phyloP scores from a whole-genome alignment of 2,329 filamentous ascomycete species.

The Arthrinium phaeospermum region DNA sequence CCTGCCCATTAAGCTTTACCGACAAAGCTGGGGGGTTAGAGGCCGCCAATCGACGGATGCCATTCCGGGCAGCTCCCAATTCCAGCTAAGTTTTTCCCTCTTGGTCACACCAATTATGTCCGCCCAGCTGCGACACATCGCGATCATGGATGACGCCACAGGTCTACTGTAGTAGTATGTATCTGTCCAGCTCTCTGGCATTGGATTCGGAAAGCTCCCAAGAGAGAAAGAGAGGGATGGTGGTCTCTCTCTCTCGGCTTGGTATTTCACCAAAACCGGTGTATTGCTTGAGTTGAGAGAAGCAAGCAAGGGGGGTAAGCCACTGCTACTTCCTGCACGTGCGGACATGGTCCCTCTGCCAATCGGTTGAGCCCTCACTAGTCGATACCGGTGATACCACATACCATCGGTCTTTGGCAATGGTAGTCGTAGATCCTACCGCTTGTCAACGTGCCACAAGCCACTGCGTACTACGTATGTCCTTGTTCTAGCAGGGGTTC shows the following conservation, averaged over 20 bases:
- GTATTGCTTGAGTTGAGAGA: neutral
- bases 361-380: neutral
- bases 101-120: neutral
- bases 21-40: neutral
- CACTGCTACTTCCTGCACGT: neutral
- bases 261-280: constrained; percentile 2
- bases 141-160: constrained; percentile 23
- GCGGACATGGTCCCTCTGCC: neutral
- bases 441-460: neutral
- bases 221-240: neutral
- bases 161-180: too few species aligned
- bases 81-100: neutral
- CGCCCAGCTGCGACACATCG: constrained; percentile 3
- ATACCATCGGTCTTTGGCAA: neutral
- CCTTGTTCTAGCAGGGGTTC: neutral
- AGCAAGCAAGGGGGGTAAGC: neutral
- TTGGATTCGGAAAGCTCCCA: neutral
- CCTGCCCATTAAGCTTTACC: constrained; percentile 7
- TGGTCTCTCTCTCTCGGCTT: neutral
- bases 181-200: neutral
- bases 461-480: neutral
- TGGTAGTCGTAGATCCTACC: neutral
- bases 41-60: constrained; percentile 20
- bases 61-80: neutral
- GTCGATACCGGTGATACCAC: neutral